Percentiles rank a stretch among this genome's conserved stretches.
Conservation (phyloP, 371 early-diverging fungal genomes). For the Haplosporangium sp. region DNA sequence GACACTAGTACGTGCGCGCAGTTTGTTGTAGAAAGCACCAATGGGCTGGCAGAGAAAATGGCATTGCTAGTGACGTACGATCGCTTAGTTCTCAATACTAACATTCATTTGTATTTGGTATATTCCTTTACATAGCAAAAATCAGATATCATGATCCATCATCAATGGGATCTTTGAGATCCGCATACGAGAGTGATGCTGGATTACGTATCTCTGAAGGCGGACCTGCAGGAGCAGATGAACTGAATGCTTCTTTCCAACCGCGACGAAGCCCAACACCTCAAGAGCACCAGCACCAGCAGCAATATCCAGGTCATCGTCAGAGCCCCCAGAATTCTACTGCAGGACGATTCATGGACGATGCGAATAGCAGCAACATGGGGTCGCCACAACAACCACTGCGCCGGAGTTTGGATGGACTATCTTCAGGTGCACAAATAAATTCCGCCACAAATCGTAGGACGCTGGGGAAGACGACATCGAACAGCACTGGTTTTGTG, state of each 20-base stretch:
- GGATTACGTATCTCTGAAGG: not conserved
- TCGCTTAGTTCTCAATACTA: not conserved
- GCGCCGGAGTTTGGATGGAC: too few species aligned
- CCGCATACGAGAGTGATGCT: conserved; percentile 25
- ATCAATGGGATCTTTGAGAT: conserved; percentile 20
- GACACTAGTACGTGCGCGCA: conserved; percentile 65
- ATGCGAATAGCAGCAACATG: too few species aligned
- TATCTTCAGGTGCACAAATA: too few species aligned
- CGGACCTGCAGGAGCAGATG: conserved; percentile 20
- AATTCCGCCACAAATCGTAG: conserved; percentile 20
- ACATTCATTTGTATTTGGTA: not conserved
- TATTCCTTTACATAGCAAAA: conserved; percentile 58
- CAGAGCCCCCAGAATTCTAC: not conserved
- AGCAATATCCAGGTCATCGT: conserved; percentile 26
- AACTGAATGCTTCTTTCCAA: conserved; percentile 8
- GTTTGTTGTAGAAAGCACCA: not conserved
- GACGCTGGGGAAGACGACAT: conserved; percentile 15
- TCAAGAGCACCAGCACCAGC: too few species aligned
- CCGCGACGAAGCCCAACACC: not conserved
- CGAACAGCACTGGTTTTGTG: not conserved
- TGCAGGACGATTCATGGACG: too few species aligned
- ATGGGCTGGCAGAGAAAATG: not conserved
- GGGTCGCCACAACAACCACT: too few species aligned
- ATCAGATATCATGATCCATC: conserved; percentile 69
- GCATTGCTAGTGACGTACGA: not conserved